Conservation (phyloP, 1,284 basidiomycete species). For the Xerocomus minutiporus region DNA sequence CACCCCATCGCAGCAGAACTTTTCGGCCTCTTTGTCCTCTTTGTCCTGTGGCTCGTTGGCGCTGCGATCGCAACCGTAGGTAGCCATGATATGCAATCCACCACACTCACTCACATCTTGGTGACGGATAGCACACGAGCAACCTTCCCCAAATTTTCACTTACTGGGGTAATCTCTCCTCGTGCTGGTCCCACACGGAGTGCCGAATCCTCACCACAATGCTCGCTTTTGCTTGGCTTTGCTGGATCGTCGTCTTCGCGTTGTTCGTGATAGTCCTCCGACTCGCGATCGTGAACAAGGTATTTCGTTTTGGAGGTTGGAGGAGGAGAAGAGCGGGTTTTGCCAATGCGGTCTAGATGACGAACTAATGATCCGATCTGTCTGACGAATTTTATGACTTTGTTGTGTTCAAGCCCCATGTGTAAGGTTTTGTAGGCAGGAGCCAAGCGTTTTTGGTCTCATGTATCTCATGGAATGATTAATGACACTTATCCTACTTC, state of each 20-base stretch:
- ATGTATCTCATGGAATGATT: too few relatives aligned
- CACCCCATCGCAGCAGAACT: slow-evolving; percentile 60
- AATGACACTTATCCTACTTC: too few relatives aligned
- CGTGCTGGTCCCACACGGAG: slow-evolving; percentile 51
- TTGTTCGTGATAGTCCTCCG: slow-evolving; percentile 48
- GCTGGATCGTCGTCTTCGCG: slow-evolving; percentile 52
- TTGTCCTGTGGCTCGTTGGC: slow-evolving; percentile 69
- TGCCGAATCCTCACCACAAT: slow-evolving; percentile 64
- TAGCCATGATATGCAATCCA: slow-evolving; percentile 6
- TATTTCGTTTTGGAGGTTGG: slow-evolving; percentile 37
- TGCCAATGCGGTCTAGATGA: not conserved
- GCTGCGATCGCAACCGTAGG: slow-evolving; percentile 59
- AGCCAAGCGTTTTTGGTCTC: too few relatives aligned
- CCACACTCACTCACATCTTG: not conserved
- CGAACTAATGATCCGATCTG: not conserved
- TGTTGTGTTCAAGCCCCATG: not conserved
- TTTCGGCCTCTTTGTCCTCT: slow-evolving; percentile 57
- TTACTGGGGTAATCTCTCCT: slow-evolving; percentile 57
- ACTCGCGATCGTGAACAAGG: slow-evolving; percentile 56
- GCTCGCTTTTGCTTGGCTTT: slow-evolving; percentile 68
- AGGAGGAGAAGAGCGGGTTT: not conserved
- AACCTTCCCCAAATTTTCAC: slow-evolving; percentile 18
- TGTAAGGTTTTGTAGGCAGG: too few relatives aligned
- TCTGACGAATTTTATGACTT: not conserved
- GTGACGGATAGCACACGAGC: slow-evolving; percentile 22